These are phyloP conservation scores for Psilocybe tampanensis DNA, from an alignment of 768 basidiomycete species.

Conservation along the genomic window DNA sequence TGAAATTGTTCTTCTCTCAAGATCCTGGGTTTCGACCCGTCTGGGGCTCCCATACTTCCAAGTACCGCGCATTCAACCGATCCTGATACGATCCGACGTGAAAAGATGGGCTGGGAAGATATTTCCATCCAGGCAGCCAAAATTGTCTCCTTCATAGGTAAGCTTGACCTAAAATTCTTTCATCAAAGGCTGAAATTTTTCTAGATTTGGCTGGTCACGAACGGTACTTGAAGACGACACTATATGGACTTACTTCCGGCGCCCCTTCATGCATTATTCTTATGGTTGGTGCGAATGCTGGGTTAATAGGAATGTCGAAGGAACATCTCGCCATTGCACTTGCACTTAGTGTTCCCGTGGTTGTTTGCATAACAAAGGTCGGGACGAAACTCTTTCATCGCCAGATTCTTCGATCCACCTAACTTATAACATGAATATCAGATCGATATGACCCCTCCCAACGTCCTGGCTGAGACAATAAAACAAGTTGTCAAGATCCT, in stretches of 20 bases:
- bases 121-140: conserved; percentile 89
- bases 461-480: conserved; percentile 87
- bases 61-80: conserved; percentile 56
- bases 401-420: not conserved
- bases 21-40: conserved; percentile 87
- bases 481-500: conserved; percentile 93
- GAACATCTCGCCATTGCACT: conserved; percentile 96
- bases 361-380: conserved; percentile 94
- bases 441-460: conserved; percentile 98
- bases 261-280: conserved; percentile 91
- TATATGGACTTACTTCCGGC: conserved; percentile 94
- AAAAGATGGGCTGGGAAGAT: conserved; percentile 95
- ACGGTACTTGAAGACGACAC: conserved; percentile 87
- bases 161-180: not conserved
- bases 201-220: conserved; percentile 96
- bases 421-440: conserved; percentile 22
- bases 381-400: conserved; percentile 2
- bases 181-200: not conserved
- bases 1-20: conserved; percentile 26
- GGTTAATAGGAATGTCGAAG: conserved; percentile 89
- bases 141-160: conserved; percentile 92
- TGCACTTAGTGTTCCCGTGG: conserved; percentile 90
- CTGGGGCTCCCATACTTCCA: conserved; percentile 80
- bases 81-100: conserved; percentile 67
- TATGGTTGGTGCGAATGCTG: conserved; percentile 95